phyloP scores from a whole-genome alignment of 805 yeast genomes.

The Candida wancherniae region DNA sequence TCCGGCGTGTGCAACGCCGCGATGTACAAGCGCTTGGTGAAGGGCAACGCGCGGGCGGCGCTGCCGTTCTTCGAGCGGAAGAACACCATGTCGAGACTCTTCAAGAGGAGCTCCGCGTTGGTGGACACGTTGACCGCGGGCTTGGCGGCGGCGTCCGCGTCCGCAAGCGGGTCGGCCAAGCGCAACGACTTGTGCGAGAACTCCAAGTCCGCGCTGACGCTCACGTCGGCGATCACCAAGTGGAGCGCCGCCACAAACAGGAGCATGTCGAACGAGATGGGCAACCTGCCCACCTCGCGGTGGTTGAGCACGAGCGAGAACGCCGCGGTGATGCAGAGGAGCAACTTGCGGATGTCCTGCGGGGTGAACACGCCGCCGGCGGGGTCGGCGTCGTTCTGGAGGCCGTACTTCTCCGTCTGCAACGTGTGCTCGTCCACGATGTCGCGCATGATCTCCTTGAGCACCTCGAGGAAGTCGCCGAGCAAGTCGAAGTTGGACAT shows the following conservation, averaged over 20 bases:
- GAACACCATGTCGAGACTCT: constrained; percentile 76
- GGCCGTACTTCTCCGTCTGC: constrained; percentile 23
- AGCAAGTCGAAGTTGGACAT: constrained; percentile 88
- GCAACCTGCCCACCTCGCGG: constrained; percentile 51
- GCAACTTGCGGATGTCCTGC: constrained; percentile 60
- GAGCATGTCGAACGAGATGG: constrained; percentile 65
- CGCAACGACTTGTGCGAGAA: constrained; percentile 77
- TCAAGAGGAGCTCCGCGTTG: constrained; percentile 75
- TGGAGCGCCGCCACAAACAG: constrained; percentile 76
- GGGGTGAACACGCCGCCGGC: constrained; percentile 26
- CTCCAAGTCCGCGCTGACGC: constrained; percentile 80
- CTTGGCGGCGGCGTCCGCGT: constrained; percentile 35
- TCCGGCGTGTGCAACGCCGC: constrained; percentile 76
- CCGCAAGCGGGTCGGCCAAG: constrained; percentile 67
- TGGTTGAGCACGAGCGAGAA: constrained; percentile 80
- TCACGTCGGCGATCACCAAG: constrained; percentile 57
- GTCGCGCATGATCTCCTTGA: constrained; percentile 71
- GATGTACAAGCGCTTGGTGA: constrained; percentile 73
- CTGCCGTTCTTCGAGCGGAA: constrained; percentile 70
- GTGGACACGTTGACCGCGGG: constrained; percentile 85
- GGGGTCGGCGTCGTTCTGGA: constrained; percentile 15
- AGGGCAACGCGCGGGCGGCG: constrained; percentile 65
- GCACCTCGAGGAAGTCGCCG: constrained; percentile 87
- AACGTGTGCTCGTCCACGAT: constrained; percentile 41
- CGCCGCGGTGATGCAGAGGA: constrained; percentile 84